Base-by-base conservation (phyloP, 768 basidiomycete genomes). In the Amanita pseudoporphyria region DNA sequence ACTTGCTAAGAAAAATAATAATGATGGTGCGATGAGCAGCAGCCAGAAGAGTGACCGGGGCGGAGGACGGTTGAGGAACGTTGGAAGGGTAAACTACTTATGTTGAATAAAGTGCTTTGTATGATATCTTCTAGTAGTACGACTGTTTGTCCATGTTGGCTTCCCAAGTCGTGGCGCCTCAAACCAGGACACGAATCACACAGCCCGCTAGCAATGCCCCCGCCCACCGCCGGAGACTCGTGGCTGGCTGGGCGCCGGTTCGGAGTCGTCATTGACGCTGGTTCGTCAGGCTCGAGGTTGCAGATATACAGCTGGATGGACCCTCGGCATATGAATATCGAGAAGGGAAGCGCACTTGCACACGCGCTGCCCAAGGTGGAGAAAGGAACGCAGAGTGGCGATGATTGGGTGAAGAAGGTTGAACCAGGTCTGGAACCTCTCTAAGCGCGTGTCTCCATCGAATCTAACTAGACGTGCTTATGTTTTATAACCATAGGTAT, bases 221-320 rank as follows among this genome's bases (percentile, higher is more conserved):
- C 89, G 43, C 82, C 85, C 52, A 78, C 75, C 51, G 77, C 69
- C 47, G 72, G 72, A 56, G 79, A 89, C 62, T 67, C 82, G 53
- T 92, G 89, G 89, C 76, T 87, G 49, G 67, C 76, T 52, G 81
- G 80, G 49, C 82, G 91, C 56, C 81, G 84, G 58, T 95, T 91
- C 66, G 92, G 90, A 52, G 78, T 98, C 52, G 93, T 98, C 54
- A 90, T 99, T 65, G 96, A 99, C 72, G 96, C 96, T 62, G 96
- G 96, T 53, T 96, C 93, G 63, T 97, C 93, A 19, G 96, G 96
- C 24, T 97, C 95, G 4, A 73, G 96, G 47, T 71, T 97, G 31
- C 94, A 97, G 64, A 91, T 98, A 57, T 98, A 99, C 70, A 92
- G 89, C 64, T 99, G 95, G 96, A 78, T 78, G 54, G 85, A 97